Percentiles rank a stretch among this genome's conserved stretches.
phyloP scores from a whole-genome alignment of 2,329 filamentous ascomycete species.

The Chaetoscypha palmicola region DNA sequence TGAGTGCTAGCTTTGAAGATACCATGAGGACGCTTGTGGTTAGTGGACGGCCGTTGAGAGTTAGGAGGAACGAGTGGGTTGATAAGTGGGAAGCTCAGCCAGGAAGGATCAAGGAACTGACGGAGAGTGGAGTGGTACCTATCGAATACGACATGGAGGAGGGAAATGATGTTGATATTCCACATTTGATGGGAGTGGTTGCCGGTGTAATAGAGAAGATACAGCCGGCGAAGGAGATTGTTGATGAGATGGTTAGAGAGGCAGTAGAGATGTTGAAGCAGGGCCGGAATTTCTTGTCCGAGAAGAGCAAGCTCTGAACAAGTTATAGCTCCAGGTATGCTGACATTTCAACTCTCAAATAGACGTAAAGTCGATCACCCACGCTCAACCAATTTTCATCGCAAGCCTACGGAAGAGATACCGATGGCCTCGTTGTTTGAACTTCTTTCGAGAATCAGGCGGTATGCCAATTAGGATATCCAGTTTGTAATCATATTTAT shows the following conservation, averaged over 20 bases:
- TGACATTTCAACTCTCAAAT: no score
- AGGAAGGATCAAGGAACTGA: conserved; percentile 67
- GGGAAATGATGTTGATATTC: conserved; percentile 74
- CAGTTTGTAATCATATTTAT: no score
- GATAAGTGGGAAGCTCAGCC: conserved; percentile 72
- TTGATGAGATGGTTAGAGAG: conserved; percentile 82
- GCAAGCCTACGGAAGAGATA: no score
- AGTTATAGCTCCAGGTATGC: no score
- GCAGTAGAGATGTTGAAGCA: conserved; percentile 61
- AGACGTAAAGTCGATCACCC: no score
- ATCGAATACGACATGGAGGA: conserved; percentile 77
- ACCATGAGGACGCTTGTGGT: conserved; percentile 79
- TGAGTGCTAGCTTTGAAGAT: conserved; percentile 69
- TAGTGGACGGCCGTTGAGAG: conserved; percentile 72
- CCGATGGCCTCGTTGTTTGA: no score
- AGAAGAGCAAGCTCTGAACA: conserved; percentile 32
- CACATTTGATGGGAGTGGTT: conserved; percentile 92
- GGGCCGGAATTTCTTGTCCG: conserved; percentile 52
- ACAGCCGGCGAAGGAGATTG: conserved; percentile 74
- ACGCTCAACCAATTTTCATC: no score
- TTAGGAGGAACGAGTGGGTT: conserved; percentile 79
- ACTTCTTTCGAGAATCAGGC: no score
- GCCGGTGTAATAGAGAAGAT: conserved; percentile 70
- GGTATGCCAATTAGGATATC: no score
- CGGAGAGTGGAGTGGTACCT: conserved; percentile 70